A percentile compares a stretch with the other conserved stretches of the same genome.
Evolutionary conservation across 2,329 filamentous ascomycete genomes (phyloP).

Genomic region (Claviceps sorghi): DNA sequence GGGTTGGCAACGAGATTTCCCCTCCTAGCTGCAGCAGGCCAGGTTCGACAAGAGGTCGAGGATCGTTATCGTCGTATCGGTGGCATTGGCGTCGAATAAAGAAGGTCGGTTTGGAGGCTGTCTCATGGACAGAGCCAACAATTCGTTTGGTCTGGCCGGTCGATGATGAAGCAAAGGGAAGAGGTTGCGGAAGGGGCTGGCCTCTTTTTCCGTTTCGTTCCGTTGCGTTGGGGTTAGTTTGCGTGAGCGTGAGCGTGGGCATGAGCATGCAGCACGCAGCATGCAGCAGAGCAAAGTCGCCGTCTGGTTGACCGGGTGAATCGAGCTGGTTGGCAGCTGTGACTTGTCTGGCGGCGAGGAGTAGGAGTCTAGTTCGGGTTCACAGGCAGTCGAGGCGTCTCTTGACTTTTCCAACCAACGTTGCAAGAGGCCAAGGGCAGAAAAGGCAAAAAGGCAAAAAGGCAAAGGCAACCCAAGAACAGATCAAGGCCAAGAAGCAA

Average conservation of each 20-base stretch:
- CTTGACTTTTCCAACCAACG: background rate
- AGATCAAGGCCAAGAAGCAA: background rate
- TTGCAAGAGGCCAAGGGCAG: background rate
- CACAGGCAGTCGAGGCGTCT: conserved; percentile 1
- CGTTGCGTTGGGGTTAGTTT: background rate
- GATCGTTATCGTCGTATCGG: conserved; percentile 19
- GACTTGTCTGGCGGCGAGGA: background rate
- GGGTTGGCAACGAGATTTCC: background rate
- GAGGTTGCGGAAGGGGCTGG: background rate
- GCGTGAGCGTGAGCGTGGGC: too few relatives aligned
- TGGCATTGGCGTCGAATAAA: conserved; percentile 17
- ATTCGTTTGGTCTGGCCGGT: background rate
- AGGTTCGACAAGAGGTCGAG: conserved; percentile 9
- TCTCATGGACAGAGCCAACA: background rate
- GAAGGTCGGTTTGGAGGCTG: conserved; percentile 2
- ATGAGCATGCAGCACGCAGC: too few relatives aligned
- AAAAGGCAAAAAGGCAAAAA: background rate
- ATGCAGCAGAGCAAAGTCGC: background rate
- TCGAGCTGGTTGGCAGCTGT: background rate
- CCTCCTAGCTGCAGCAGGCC: background rate
- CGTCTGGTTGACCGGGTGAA: conserved; percentile 2
- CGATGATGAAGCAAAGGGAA: background rate
- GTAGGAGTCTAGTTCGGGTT: background rate
- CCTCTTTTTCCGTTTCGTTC: conserved; percentile 3
- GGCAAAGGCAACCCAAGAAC: background rate